Conservation (phyloP, 2,329 filamentous ascomycete species). For the Cladosporium sp. region DNA sequence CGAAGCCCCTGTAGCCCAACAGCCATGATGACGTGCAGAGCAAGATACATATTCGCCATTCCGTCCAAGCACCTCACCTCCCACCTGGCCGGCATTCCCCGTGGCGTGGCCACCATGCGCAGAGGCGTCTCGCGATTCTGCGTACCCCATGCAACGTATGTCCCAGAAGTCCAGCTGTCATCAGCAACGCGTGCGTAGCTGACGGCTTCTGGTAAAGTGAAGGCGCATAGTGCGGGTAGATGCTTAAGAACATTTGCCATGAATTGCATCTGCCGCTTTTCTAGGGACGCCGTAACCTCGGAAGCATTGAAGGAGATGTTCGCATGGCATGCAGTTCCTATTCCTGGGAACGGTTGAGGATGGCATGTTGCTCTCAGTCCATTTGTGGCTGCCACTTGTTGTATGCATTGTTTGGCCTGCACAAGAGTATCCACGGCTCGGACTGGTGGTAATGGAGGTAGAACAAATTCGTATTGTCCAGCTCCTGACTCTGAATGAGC, state of each 20-base stretch:
- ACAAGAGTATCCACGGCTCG: conserved; percentile 67
- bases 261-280: conserved; percentile 56
- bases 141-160: conserved; percentile 74
- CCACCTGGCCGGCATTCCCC: conserved; percentile 57
- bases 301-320: conserved; percentile 72
- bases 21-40: conserved; percentile 55
- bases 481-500: conserved; percentile 69
- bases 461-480: conserved; percentile 73
- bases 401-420: conserved; percentile 65
- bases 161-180: conserved; percentile 71
- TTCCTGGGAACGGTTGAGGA: conserved; percentile 60
- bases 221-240: conserved; percentile 61
- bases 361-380: conserved; percentile 66
- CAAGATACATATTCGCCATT: conserved; percentile 72
- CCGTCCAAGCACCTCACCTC: conserved; percentile 77
- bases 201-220: conserved; percentile 60
- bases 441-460: conserved; percentile 59
- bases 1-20: conserved; percentile 55
- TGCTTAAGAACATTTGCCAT: conserved; percentile 64
- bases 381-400: conserved; percentile 57
- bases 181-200: conserved; percentile 67
- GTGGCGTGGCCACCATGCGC: conserved; percentile 50
- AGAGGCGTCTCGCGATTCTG: conserved; percentile 75
- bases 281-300: conserved; percentile 34
- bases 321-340: conserved; percentile 63